Percentiles rank a stretch among this genome's conserved stretches.
These are phyloP conservation scores for Lumnitzera racemosa DNA, from an alignment of 345 rosid species.

Conservation along the genomic window DNA sequence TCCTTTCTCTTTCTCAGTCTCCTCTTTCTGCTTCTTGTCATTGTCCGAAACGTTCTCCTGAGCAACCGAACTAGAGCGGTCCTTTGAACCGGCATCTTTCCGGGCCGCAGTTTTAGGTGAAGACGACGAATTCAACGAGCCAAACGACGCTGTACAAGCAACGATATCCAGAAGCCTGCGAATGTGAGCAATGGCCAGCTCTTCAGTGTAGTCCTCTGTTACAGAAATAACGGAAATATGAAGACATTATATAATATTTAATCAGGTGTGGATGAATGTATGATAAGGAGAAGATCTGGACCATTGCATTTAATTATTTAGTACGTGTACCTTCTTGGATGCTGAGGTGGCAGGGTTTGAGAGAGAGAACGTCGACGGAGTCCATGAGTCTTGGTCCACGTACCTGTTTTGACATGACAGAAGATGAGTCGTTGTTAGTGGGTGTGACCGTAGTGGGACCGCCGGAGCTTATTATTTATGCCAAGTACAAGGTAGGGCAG, in stretches of 20 bases:
- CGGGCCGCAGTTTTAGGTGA: slow-evolving; percentile 40
- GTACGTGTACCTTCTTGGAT: slow-evolving; percentile 42
- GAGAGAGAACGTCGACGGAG: slow-evolving; percentile 64
- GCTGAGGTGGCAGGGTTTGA: slow-evolving; percentile 86
- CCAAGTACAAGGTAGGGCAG: too few species aligned
- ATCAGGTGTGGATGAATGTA: too few species aligned
- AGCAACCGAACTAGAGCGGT: slow-evolving; percentile 12
- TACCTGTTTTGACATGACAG: slow-evolving; percentile 31
- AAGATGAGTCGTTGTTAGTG: background rate
- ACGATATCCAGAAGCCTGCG: slow-evolving; percentile 88
- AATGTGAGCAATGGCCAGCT: slow-evolving; percentile 60
- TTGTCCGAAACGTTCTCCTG: slow-evolving; percentile 10
- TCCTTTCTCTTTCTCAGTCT: slow-evolving; percentile 30
- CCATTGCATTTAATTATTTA: background rate
- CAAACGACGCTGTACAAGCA: slow-evolving; percentile 76
- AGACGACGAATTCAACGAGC: slow-evolving; percentile 21
- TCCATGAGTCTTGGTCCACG: slow-evolving; percentile 80
- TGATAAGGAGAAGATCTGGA: too few species aligned
- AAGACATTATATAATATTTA: too few species aligned
- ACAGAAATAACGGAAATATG: too few species aligned
- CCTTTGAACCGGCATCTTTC: slow-evolving; percentile 24
- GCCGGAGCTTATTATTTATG: background rate
- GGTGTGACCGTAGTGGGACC: background rate
- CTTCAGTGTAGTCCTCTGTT: slow-evolving; percentile 85
- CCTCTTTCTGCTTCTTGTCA: slow-evolving; percentile 16